A percentile compares a stretch with the other conserved stretches of the same genome.
Conservation (phyloP, 2,329 filamentous ascomycete genomes). For the Fusarium sp. region DNA sequence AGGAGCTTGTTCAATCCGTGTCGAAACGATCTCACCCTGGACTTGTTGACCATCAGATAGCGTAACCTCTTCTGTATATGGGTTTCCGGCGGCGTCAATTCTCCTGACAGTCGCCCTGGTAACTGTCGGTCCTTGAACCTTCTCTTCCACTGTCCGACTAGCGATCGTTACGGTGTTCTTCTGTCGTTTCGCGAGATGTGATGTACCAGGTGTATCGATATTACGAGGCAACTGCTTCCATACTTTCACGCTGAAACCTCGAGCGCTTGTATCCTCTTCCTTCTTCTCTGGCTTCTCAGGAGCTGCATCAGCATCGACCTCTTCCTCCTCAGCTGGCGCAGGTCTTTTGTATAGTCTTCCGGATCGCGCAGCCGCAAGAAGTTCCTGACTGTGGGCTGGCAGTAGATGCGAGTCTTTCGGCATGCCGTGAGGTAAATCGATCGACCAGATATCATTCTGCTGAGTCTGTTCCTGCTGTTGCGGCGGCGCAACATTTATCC, state of each 20-base stretch:
- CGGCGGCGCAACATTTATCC: constrained; percentile 74
- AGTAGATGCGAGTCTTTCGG: constrained; percentile 85
- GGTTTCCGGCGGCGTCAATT: constrained; percentile 80
- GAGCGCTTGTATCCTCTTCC: constrained; percentile 67
- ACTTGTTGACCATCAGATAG: constrained; percentile 81
- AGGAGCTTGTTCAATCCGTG: constrained; percentile 61
- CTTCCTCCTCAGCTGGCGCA: constrained; percentile 68
- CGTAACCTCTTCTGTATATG: constrained; percentile 85
- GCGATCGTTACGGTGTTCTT: constrained; percentile 69
- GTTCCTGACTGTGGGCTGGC: constrained; percentile 80
- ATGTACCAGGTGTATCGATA: constrained; percentile 61
- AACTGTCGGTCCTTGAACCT: constrained; percentile 63
- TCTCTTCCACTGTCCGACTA: constrained; percentile 60
- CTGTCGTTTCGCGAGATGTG: constrained; percentile 69
- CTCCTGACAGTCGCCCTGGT: constrained; percentile 84
- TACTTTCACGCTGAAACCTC: constrained; percentile 65
- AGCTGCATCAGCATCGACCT: constrained; percentile 59
- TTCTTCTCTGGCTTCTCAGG: constrained; percentile 67
- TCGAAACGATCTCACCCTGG: constrained; percentile 81
- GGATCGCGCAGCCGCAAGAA: constrained; percentile 83
- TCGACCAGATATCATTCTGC: constrained; percentile 75
- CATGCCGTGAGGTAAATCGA: constrained; percentile 81
- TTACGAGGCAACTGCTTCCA: constrained; percentile 72
- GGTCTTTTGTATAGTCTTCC: constrained; percentile 80
- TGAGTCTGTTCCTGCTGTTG: constrained; percentile 70